Evolutionary conservation across 768 basidiomycete genomes (phyloP).

Genomic region (Amanita pseudoporphyria): DNA sequence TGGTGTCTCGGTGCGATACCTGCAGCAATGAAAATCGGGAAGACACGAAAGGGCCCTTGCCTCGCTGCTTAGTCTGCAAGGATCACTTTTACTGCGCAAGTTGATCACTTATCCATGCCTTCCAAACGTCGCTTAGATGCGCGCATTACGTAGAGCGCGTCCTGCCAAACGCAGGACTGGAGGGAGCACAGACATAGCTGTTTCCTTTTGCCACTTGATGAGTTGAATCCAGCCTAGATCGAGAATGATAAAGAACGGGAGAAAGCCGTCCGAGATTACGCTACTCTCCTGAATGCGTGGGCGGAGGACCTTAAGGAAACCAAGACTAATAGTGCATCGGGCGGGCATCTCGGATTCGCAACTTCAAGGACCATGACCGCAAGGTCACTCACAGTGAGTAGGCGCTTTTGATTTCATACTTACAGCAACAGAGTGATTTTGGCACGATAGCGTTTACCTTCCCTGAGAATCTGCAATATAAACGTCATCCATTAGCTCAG

Average conservation of each 20-base stretch:
- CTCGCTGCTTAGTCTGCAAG: slow-evolving; percentile 5
- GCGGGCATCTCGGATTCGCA: not conserved
- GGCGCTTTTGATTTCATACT: too few species aligned
- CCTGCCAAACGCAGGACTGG: slow-evolving; percentile 6
- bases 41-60: slow-evolving; percentile 2
- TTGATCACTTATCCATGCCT: not conserved
- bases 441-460: not conserved
- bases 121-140: too few species aligned
- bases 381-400: not conserved
- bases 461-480: slow-evolving; percentile 2
- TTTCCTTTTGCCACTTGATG: not conserved
- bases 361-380: not conserved
- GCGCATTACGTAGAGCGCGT: not conserved
- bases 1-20: not conserved
- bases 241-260: not conserved
- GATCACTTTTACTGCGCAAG: slow-evolving; percentile 4
- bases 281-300: not conserved
- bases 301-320: not conserved
- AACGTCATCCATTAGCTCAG: not conserved
- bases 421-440: not conserved
- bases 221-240: not conserved
- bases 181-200: slow-evolving; percentile 6
- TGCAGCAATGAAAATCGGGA: slow-evolving; percentile 3
- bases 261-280: not conserved
- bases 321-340: not conserved